A percentile compares a stretch with the other conserved stretches of the same genome.
Evolutionary conservation across 805 yeast genomes (phyloP).

Genomic region (Wilhelminamyces savonicus): DNA sequence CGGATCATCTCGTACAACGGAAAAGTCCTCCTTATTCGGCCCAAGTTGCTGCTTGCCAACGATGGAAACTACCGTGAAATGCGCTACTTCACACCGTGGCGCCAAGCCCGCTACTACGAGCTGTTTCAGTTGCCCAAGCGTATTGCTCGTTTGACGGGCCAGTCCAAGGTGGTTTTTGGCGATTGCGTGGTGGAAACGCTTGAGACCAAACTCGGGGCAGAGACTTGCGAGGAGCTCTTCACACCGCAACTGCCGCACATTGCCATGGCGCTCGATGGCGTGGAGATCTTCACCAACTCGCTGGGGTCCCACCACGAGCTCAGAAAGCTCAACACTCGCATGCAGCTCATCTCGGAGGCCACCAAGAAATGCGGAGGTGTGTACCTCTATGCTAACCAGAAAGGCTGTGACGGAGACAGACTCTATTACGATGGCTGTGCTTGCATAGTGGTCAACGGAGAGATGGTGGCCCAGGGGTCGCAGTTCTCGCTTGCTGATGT

Average conservation of each 20-base stretch:
- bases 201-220: slow-evolving; percentile 93
- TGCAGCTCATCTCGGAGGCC: slow-evolving; percentile 83
- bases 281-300: slow-evolving; percentile 93
- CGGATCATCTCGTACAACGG: slow-evolving; percentile 78
- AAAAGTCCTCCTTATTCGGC: slow-evolving; percentile 77
- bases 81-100: slow-evolving; percentile 97
- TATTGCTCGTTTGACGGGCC: slow-evolving; percentile 63
- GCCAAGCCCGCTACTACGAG: slow-evolving; percentile 70
- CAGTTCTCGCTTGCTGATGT: slow-evolving; percentile 90
- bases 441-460: slow-evolving; percentile 85
- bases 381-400: slow-evolving; percentile 88
- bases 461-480: slow-evolving; percentile 85
- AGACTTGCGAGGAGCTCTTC: slow-evolving; percentile 95
- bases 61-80: slow-evolving; percentile 98
- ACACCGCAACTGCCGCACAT: slow-evolving; percentile 97
- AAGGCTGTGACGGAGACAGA: slow-evolving; percentile 98
- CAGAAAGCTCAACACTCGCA: slow-evolving; percentile 78
- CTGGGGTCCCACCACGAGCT: slow-evolving; percentile 98
- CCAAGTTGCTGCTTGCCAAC: slow-evolving; percentile 88
- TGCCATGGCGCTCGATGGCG: slow-evolving; percentile 87
- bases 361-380: slow-evolving; percentile 96
- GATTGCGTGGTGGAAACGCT: slow-evolving; percentile 81
- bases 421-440: slow-evolving; percentile 97
- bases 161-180: slow-evolving; percentile 69
- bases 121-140: slow-evolving; percentile 63